These are phyloP conservation scores for Trypanosoma congolense DNA, from an alignment of 208 protist genomes.

Conservation along the genomic window DNA sequence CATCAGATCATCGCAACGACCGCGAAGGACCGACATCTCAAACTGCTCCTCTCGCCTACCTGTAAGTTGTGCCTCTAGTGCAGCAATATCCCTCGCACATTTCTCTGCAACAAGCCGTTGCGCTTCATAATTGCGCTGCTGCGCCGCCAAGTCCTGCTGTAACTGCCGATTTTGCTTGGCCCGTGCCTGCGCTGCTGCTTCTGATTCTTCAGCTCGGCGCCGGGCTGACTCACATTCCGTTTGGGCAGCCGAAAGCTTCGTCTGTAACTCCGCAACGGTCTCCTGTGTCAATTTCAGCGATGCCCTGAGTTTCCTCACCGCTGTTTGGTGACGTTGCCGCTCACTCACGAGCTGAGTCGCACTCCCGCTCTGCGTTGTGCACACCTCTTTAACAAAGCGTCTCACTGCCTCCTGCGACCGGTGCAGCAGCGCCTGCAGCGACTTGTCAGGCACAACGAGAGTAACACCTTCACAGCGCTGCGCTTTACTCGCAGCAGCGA, in stretches of 20 bases:
- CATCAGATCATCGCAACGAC: slow-evolving; percentile 18
- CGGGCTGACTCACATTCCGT: slow-evolving; percentile 13
- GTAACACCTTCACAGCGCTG: too few species aligned
- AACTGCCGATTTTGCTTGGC: slow-evolving; percentile 2
- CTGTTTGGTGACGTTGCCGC: slow-evolving; percentile 10
- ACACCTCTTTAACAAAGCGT: neutral
- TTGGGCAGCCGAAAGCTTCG: slow-evolving; percentile 7
- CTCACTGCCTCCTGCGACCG: slow-evolving; percentile 1
- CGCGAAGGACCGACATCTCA: slow-evolving; percentile 13
- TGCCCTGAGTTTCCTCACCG: slow-evolving; percentile 8
- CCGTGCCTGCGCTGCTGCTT: slow-evolving; percentile 4
- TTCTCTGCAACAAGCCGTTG: neutral
- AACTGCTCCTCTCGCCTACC: slow-evolving; percentile 12
- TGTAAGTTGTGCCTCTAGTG: slow-evolving; percentile 4
- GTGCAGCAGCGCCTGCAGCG: slow-evolving; percentile 4
- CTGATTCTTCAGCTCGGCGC: slow-evolving; percentile 12
- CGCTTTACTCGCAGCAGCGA: too few species aligned
- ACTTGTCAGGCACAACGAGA: neutral
- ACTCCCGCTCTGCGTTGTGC: neutral
- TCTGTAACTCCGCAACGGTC: neutral
- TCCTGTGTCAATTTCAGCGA: slow-evolving; percentile 10
- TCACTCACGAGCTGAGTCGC: neutral
- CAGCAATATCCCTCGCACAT: neutral
- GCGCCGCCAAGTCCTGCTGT: slow-evolving; percentile 8
- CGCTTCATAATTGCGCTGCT: slow-evolving; percentile 7